Conservation (phyloP, 2,329 filamentous ascomycete species). For the Beauveria australis region DNA sequence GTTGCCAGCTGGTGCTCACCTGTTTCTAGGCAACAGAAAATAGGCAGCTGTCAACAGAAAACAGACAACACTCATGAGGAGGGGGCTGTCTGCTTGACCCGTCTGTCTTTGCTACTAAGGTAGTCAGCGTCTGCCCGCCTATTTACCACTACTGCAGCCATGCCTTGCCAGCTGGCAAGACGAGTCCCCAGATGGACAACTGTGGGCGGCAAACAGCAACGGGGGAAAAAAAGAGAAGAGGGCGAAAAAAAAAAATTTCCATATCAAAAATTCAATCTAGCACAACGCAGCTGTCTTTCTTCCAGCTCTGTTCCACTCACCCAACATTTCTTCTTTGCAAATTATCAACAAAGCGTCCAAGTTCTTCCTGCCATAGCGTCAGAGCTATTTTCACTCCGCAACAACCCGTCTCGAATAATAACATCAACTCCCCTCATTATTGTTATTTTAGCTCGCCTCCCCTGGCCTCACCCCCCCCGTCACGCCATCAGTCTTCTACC, state of each 20-base stretch:
- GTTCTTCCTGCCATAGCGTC: neutral
- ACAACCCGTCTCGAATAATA: neutral
- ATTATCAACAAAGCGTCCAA: constrained; percentile 3
- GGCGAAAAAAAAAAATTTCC: neutral
- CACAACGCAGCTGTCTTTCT: neutral
- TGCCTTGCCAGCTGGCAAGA: constrained; percentile 8
- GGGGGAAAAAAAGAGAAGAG: neutral
- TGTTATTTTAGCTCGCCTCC: neutral
- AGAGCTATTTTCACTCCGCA: neutral
- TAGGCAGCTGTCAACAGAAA: neutral
- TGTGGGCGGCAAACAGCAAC: neutral
- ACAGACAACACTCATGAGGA: neutral
- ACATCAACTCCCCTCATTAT: neutral
- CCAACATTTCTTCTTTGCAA: neutral
- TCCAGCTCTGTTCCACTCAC: neutral
- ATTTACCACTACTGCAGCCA: neutral
- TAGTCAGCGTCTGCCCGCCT: neutral
- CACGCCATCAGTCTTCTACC: neutral
- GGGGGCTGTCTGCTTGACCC: neutral
- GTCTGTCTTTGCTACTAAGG: too few species aligned
- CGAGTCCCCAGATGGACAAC: neutral
- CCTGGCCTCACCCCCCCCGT: neutral
- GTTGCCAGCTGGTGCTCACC: too few species aligned
- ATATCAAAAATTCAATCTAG: neutral
- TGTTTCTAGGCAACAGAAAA: too few species aligned